Conservation (phyloP, 2,329 filamentous ascomycete genomes). For the Chaetomium sp. region DNA sequence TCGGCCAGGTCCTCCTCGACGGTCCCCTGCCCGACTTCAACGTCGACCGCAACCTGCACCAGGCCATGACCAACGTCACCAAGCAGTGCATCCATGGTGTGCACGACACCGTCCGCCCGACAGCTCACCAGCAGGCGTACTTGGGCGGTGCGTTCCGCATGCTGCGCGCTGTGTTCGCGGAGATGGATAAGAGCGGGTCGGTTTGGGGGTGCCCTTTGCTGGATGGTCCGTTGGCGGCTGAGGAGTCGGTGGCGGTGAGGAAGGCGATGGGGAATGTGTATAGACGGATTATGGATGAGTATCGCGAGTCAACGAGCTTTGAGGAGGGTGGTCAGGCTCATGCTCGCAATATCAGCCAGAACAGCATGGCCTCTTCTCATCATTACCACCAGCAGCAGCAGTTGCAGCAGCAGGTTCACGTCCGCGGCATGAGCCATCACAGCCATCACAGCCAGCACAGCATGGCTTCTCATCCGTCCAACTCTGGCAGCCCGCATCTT, state of each 20-base stretch:
- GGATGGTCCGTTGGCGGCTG: neutral
- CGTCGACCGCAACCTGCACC: neutral
- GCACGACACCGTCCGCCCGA: neutral
- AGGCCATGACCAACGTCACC: neutral
- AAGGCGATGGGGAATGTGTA: constrained; percentile 4
- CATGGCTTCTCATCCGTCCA: too few species aligned
- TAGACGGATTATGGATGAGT: constrained; percentile 1
- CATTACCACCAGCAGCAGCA: neutral
- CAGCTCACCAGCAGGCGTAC: constrained; percentile 2
- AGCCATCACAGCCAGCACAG: too few species aligned
- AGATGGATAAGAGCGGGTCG: constrained; percentile 1
- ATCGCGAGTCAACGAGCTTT: neutral
- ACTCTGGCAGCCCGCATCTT: too few species aligned
- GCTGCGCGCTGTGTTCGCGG: constrained; percentile 3
- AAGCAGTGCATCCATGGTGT: neutral
- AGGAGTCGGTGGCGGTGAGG: neutral
- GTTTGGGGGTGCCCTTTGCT: constrained; percentile 9
- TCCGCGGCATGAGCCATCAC: too few species aligned
- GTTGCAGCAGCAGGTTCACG: neutral
- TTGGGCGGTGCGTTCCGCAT: constrained; percentile 5
- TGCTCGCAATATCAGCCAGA: neutral
- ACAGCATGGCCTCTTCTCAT: neutral
- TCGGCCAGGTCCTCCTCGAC: constrained; percentile 5
- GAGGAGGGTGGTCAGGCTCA: neutral
- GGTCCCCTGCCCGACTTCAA: constrained; percentile 4